Evolutionary conservation across 2,329 filamentous ascomycete genomes (phyloP).

Genomic region (Lachnellula subtilissima): DNA sequence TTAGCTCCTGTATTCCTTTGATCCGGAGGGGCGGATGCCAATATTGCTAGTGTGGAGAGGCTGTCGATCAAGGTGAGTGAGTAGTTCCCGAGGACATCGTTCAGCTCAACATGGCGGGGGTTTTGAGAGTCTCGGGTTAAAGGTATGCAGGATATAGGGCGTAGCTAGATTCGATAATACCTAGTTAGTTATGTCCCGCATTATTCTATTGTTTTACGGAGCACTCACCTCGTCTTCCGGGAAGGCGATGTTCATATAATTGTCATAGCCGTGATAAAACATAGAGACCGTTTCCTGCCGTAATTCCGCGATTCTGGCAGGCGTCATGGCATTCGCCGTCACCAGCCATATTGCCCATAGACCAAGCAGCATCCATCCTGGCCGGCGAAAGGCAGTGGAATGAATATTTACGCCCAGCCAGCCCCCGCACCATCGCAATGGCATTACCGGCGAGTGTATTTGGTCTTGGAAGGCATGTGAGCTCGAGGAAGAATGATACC

Average conservation of each 20-base stretch:
- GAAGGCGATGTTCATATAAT: constrained; percentile 91
- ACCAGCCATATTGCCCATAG: constrained; percentile 24
- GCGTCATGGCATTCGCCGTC: constrained; percentile 42
- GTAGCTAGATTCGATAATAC: constrained; percentile 49
- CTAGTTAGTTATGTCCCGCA: too few relatives aligned
- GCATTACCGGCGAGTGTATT: constrained; percentile 31
- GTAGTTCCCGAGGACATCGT: constrained; percentile 96
- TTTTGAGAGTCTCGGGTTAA: constrained; percentile 79
- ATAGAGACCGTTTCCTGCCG: constrained; percentile 64
- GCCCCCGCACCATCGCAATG: constrained; percentile 30
- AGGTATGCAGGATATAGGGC: constrained; percentile 78
- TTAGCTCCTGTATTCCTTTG: constrained; percentile 50
- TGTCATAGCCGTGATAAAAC: constrained; percentile 96
- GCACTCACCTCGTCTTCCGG: constrained; percentile 79
- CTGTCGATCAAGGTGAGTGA: constrained; percentile 94
- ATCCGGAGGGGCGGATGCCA: constrained; percentile 68
- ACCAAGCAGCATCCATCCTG: constrained; percentile 24
- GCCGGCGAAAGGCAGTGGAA: constrained; percentile 10
- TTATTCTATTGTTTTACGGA: not conserved
- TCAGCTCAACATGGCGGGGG: constrained; percentile 76
- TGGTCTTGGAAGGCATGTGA: constrained; percentile 31
- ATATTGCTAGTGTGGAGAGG: constrained; percentile 85
- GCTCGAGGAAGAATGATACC: constrained; percentile 11
- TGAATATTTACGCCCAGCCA: constrained; percentile 22
- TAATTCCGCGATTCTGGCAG: constrained; percentile 50